Percentiles rank a stretch among this genome's conserved stretches.
phyloP scores from a whole-genome alignment of 2,329 filamentous ascomycete genomes.

The Fusarium floridanum region DNA sequence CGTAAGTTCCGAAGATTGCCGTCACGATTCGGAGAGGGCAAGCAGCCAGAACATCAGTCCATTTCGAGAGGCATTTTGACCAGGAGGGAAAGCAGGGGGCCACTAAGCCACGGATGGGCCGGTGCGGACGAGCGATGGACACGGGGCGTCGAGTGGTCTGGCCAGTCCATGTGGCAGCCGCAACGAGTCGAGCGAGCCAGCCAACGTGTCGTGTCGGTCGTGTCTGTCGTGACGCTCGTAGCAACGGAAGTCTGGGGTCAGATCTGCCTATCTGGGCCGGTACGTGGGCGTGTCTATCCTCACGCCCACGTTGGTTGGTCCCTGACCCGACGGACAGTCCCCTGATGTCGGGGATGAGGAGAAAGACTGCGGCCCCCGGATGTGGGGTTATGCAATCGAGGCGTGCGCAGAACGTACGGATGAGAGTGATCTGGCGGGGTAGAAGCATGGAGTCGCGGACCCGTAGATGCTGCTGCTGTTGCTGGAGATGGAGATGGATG shows the following conservation, averaged over 20 bases:
- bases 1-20: conserved; percentile 25
- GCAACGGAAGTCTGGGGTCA: conserved; percentile 33
- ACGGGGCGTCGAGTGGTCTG: conserved; percentile 6
- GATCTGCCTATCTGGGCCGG: conserved; percentile 30
- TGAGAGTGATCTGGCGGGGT: conserved; percentile 36
- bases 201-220: conserved; percentile 6
- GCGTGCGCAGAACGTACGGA: conserved; percentile 10
- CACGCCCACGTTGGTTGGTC: conserved; percentile 27
- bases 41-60: conserved; percentile 13
- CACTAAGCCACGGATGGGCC: conserved; percentile 10
- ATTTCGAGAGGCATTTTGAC: conserved; percentile 6
- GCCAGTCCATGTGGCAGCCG: conserved; percentile 12
- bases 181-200: too few relatives aligned
- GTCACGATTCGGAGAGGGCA: conserved; percentile 3
- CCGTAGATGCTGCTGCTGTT: conserved; percentile 23
- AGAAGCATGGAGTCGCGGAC: conserved; percentile 37
- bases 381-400: conserved; percentile 35
- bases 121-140: conserved; percentile 6
- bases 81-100: background rate
- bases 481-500: background rate
- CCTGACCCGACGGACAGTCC: conserved; percentile 23
- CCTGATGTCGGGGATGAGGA: conserved; percentile 36
- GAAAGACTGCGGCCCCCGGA: conserved; percentile 37
- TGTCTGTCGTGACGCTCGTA: conserved; percentile 5
- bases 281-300: conserved; percentile 10